Evolutionary conservation across 805 yeast genomes (phyloP).

Genomic region (Danielia oregonensis): DNA sequence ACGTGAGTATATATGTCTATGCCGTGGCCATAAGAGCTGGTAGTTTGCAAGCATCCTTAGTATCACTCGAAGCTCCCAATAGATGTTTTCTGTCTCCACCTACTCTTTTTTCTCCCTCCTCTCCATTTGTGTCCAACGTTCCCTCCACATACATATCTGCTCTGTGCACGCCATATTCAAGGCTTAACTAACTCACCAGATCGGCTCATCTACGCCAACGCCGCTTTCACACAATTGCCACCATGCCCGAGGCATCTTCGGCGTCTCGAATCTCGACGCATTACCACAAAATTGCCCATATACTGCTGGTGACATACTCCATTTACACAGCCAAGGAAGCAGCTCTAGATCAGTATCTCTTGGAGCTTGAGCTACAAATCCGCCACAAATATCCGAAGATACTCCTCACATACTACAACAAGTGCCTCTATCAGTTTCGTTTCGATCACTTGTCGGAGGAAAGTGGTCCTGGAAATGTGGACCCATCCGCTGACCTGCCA

Average conservation of each 20-base stretch:
- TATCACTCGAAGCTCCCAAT: no score
- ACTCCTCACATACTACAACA: slow-evolving; percentile 40
- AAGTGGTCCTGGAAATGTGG: neutral
- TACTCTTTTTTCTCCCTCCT: no score
- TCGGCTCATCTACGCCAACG: no score
- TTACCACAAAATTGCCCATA: slow-evolving; percentile 38
- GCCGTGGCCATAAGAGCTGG: no score
- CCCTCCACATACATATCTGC: no score
- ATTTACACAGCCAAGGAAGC: slow-evolving; percentile 24
- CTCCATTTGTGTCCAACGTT: no score
- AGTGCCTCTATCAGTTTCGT: slow-evolving; percentile 33
- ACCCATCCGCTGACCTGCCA: neutral
- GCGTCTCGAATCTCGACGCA: slow-evolving; percentile 33
- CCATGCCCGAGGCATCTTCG: slow-evolving; percentile 1
- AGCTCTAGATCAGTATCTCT: slow-evolving; percentile 33
- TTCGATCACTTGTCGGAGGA: slow-evolving; percentile 20
- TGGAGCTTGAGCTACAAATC: slow-evolving; percentile 37
- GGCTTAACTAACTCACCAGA: no score
- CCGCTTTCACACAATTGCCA: no score
- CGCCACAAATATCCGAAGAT: slow-evolving; percentile 34
- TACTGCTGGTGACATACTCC: slow-evolving; percentile 26
- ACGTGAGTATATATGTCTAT: no score
- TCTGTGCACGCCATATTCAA: no score
- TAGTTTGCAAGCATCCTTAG: no score
- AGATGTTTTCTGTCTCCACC: no score